phyloP scores from a whole-genome alignment of 2,329 filamentous ascomycete species.

The Fusarium zealandicum region DNA sequence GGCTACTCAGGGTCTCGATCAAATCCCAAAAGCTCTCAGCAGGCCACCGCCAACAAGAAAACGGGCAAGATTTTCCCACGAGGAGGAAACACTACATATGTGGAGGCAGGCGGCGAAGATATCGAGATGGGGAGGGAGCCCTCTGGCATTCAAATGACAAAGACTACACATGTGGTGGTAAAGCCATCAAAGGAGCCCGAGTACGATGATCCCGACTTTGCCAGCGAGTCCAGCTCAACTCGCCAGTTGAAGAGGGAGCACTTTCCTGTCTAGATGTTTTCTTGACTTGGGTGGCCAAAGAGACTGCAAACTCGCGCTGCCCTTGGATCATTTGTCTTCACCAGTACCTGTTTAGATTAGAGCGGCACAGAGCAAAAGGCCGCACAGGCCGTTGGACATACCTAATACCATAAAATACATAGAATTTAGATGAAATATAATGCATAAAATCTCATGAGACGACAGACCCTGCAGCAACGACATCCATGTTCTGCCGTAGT shows the following conservation, averaged over 20 bases:
- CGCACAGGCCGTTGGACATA: background rate
- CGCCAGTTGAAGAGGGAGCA: conserved; percentile 33
- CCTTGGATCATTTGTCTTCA: conserved; percentile 1
- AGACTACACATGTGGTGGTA: conserved; percentile 33
- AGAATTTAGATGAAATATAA: conserved; percentile 10
- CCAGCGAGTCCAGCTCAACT: conserved; percentile 40
- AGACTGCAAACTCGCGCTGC: background rate
- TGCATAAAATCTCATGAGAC: background rate
- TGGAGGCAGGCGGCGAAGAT: conserved; percentile 32
- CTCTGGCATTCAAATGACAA: conserved; percentile 37
- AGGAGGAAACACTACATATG: conserved; percentile 31
- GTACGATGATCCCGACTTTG: conserved; percentile 34
- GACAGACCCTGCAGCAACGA: background rate
- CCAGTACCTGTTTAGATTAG: conserved; percentile 5
- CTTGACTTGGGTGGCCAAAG: too few species aligned
- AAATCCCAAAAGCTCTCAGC: conserved; percentile 28
- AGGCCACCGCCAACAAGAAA: conserved; percentile 14
- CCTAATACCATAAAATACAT: conserved; percentile 2
- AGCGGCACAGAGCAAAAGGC: background rate
- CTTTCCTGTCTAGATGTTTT: conserved; percentile 14
- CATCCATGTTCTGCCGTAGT: background rate
- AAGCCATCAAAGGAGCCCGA: conserved; percentile 28
- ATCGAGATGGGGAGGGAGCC: conserved; percentile 30
- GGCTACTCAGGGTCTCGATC: conserved; percentile 37
- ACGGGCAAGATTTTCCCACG: conserved; percentile 30